Evolutionary conservation across 179 eudicot species (phyloP), one percentile per base, ranked within the genome.

Genomic region (Silene coronaria): DNA sequence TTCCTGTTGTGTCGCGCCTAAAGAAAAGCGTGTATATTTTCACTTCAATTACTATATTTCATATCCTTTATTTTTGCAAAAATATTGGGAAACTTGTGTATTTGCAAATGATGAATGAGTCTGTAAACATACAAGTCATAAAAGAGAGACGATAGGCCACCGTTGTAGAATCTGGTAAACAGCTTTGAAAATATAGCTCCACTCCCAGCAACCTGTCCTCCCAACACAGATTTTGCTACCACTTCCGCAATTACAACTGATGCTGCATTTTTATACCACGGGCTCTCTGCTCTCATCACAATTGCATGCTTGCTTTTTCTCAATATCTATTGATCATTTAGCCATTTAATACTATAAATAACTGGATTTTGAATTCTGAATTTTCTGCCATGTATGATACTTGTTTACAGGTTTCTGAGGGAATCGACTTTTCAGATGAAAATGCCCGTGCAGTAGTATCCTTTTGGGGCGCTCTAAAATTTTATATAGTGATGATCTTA

Each of bases 361-460:
- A 34, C 65, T 53, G 46, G 12, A 6, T 26, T 48, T 63, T 10
- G 69, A 64, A 68, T 51, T 55, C n/a, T 51, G 30, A 71, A 21
- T 63, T 46, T 75, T 42, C 51, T 45, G 11, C 13, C 1, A 24
- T 46, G 45, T 28, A 67, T 36, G 51, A 21, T 67, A 11, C 34
- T 17, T 51, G 23, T 16, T 78, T 79, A 67, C 88, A 95, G 99
- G 97, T 93, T 60, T 95, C 99, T 74, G 99, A 95, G 86, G 99
- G 99, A 78, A 89, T 95, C 48, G 99, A 95, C 78, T 95, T 95
- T 85, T 88, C 99, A 36, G 97, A 95, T 85, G 97, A 95, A 21
- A 83, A 90, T 85, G 99, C 97, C 72, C 85, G 99, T 77, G 91
- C 82, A 79, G 99, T 95, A 77, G 99, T 95, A 95, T 95, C 99